A percentile compares a stretch with the other conserved stretches of the same genome.
Evolutionary conservation across 306 rosid genomes (phyloP).

Genomic region (Cucurbita pepo): DNA sequence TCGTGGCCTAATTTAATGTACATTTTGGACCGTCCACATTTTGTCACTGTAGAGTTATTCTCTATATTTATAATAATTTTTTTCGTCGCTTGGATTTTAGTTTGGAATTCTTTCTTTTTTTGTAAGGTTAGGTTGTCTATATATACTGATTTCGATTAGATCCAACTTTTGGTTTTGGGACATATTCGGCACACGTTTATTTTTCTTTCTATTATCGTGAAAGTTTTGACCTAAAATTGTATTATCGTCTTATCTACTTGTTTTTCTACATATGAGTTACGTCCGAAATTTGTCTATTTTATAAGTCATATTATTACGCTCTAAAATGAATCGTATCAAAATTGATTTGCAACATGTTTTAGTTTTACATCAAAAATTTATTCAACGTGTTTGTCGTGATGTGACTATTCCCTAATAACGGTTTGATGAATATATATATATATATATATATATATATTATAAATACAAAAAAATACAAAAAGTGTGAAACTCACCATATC

Average conservation of each 20-base stretch:
- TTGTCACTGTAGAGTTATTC: background rate
- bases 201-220: background rate
- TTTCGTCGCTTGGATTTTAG: background rate
- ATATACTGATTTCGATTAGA: background rate
- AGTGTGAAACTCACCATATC: too few relatives aligned
- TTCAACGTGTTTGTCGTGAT: background rate
- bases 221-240: background rate
- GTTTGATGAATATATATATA: background rate
- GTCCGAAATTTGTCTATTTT: background rate
- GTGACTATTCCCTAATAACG: background rate
- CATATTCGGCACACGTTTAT: background rate
- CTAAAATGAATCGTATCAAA: background rate
- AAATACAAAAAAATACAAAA: too few relatives aligned
- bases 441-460: too few relatives aligned
- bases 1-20: background rate
- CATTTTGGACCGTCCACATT: background rate
- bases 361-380: background rate
- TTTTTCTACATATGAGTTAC: background rate
- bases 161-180: background rate
- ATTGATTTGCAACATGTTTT: too few relatives aligned
- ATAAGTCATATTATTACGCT: background rate
- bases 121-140: background rate
- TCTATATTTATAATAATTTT: background rate
- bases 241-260: background rate
- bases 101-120: background rate